Evolutionary conservation across 345 rosid species (phyloP), one percentile per base, ranked within the genome.

Genomic region (Eucalyptus sp.): DNA sequence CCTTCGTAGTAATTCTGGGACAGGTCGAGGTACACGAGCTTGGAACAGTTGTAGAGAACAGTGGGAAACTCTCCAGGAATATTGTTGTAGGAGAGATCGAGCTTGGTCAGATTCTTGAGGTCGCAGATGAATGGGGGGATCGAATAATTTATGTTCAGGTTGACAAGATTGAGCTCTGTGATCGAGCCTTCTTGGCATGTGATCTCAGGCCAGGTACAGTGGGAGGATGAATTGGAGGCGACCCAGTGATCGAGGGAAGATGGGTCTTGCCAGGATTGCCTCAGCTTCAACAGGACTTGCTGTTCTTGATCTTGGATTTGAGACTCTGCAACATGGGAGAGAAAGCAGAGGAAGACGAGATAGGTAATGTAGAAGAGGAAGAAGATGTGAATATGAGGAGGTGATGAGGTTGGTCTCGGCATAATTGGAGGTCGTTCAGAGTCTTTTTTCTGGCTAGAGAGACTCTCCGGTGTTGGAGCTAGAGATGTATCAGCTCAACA

Each of bases 1-100:
- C 96, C 97, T 3, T 90, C 91, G 46, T 94, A 91, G 91, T 51
- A 89, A 90, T 94, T 95, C 66, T 90, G 90, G 51, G 95, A 91
- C 37, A 95, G 92, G 89, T 94, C 92, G 1, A 95, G 90, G 91
- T 86, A 24, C 86, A 91, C 43, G 7, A 95, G 66, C 66, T 60
- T 60, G 16, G 31, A 60, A 60, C 66, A 60, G 66, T 60, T 27
- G 66, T 60, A 60, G 66, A 60, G 31, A 60, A 60, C 66, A 25
- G 66, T 60, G 66, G 31, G 66, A 27, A 60, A 60, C 31, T 13
- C 15, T 60, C 66, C 24, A 27, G 31, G 66, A 12, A 60, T 60
- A 27, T 12, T 60, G 31, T 60, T 60, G 66, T 0, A 60, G 66
- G 66, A 60, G 31, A 60, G 5, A 15, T 60, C 7, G 31, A 60